Base-by-base conservation (phyloP, 2,329 filamentous ascomycete genomes). In the Claviceps digitariae region DNA sequence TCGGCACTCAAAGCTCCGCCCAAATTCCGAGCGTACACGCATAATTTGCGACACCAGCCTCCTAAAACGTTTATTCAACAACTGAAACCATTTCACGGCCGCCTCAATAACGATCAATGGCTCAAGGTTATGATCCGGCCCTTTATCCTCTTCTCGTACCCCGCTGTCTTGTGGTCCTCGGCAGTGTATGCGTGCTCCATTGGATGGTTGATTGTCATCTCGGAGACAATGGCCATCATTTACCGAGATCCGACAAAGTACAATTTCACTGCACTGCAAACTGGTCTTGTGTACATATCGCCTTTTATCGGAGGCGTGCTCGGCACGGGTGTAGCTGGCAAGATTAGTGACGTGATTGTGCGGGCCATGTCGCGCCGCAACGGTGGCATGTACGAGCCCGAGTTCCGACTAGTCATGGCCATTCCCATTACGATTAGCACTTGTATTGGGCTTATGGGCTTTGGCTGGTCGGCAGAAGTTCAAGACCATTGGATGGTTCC, bases 191-290 rank as follows among this genome's bases (percentile, higher is more conserved):
- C 90, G 0, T 84, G 93, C 60, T 93, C 90, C 0, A 80, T 97
- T 7, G 91, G 91, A 40, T 97, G 91, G 93, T 77, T 97, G 29
- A 96, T 97, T 59, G 90, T 97, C 45, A 79, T 97, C 1, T 95
- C 90, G 0, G 90, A 97, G 67, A 86, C 86, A 0, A 82, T 97
- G 2, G 79, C 88, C 0, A 76, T 85, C 55, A 86, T 97, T 56
- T 97, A 88, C 67, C 81, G 86, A 40, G 74, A 81, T 52, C 72
- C 74, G 0, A 72, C 77, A 0, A 75, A 74, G 0, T 97, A 97
- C 71, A 80, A 90, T 59, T 97, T 97, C 65, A 82, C 78, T 25
- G 78, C 88, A 0, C 72, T 96, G 0, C 84, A 88, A 57, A 86
- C 87, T 0, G 91, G 91, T 8, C 74, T 97, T 0, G 79, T 97